phyloP scores from a whole-genome alignment of 805 yeast species.

The Millerozyma miso region DNA sequence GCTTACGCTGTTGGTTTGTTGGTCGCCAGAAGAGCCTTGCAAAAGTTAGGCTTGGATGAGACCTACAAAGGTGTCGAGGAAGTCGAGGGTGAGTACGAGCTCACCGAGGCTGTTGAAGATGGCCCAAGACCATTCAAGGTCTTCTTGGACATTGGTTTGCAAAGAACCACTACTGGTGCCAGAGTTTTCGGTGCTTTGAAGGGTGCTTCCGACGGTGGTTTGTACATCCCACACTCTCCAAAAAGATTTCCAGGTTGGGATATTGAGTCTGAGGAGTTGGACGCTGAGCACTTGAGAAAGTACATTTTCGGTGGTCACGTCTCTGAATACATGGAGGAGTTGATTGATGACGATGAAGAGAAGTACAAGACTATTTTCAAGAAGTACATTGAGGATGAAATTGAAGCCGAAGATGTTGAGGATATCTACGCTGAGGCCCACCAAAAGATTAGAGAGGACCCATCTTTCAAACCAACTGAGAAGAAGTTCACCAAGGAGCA shows the following conservation, averaged over 20 bases:
- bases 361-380: slow-evolving; percentile 95
- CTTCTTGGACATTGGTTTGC: slow-evolving; percentile 97
- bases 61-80: slow-evolving; percentile 98
- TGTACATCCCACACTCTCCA: slow-evolving; percentile 98
- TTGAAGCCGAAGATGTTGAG: slow-evolving; percentile 95
- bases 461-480: slow-evolving; percentile 82
- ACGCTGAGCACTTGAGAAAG: slow-evolving; percentile 94
- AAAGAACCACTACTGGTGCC: slow-evolving; percentile 99
- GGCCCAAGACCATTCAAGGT: slow-evolving; percentile 99
- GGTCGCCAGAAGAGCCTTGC: slow-evolving; percentile 98
- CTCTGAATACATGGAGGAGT: slow-evolving; percentile 99
- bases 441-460: slow-evolving; percentile 94
- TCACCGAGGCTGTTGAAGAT: slow-evolving; percentile 99
- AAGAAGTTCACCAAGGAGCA: slow-evolving; percentile 95
- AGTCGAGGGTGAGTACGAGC: slow-evolving; percentile 97
- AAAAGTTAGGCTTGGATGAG: slow-evolving; percentile 97
- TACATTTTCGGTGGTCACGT: slow-evolving; percentile 99
- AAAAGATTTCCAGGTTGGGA: slow-evolving; percentile 99
- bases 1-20: slow-evolving; percentile 98
- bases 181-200: slow-evolving; percentile 98
- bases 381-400: slow-evolving; percentile 93
- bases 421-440: slow-evolving; percentile 94
- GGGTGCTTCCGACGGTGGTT: slow-evolving; percentile 99
- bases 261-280: slow-evolving; percentile 96
- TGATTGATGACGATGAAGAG: slow-evolving; percentile 99